These are phyloP conservation scores for Rehmannia glutinosa DNA, from an alignment of 257 asterid genomes.

Conservation along the genomic window DNA sequence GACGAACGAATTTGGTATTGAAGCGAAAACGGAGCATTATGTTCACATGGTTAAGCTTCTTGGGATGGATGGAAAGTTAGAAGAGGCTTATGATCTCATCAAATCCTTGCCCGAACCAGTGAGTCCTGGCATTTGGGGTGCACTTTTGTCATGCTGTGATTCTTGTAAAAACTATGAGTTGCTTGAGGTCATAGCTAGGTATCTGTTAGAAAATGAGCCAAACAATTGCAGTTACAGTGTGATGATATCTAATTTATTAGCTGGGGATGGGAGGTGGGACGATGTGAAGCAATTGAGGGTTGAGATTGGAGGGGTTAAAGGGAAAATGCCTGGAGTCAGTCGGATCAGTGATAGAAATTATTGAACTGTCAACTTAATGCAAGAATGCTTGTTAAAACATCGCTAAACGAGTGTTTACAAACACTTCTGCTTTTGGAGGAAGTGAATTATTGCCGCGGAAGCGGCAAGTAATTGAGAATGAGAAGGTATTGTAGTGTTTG, in stretches of 20 bases:
- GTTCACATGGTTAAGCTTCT: constrained; percentile 84
- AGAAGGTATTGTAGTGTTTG: too few relatives aligned
- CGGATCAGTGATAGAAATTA: constrained; percentile 40
- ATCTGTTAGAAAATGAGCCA: constrained; percentile 28
- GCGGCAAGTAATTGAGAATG: too few relatives aligned
- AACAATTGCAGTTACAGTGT: constrained; percentile 40
- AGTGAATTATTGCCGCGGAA: too few relatives aligned
- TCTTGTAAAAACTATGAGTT: constrained; percentile 41
- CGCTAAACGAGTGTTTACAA: too few relatives aligned
- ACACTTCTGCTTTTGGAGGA: too few relatives aligned
- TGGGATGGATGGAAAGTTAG: constrained; percentile 68
- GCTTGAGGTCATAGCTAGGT: constrained; percentile 38
- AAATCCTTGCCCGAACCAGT: constrained; percentile 41
- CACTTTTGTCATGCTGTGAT: constrained; percentile 70
- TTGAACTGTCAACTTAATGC: neutral
- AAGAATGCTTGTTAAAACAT: neutral
- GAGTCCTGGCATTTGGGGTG: constrained; percentile 69
- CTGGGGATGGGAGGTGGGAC: constrained; percentile 72
- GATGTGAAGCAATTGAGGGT: constrained; percentile 57
- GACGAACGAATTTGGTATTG: constrained; percentile 46
- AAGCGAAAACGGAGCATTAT: constrained; percentile 56
- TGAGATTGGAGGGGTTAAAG: constrained; percentile 21
- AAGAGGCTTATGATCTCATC: constrained; percentile 58
- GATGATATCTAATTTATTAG: constrained; percentile 69
- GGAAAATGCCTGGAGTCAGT: constrained; percentile 61